Conservation (phyloP, 1,284 basidiomycete species). For the Apiotrichum laibachii region DNA sequence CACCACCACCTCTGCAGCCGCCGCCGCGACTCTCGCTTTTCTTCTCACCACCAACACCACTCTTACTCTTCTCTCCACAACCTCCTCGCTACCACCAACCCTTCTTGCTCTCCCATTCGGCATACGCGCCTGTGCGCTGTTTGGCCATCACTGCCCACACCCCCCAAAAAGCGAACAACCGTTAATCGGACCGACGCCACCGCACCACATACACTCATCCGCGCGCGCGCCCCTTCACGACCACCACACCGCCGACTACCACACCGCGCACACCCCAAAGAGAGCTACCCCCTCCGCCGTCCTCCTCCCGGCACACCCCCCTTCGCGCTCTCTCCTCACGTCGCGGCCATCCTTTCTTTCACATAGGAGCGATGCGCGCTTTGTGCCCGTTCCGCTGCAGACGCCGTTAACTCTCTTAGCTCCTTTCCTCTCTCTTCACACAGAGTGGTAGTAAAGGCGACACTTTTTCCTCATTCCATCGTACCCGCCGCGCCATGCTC, state of each 20-base stretch:
- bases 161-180: background rate
- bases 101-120: background rate
- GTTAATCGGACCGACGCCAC: background rate
- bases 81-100: background rate
- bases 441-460: background rate
- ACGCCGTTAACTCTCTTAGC: conserved; percentile 2
- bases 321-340: background rate
- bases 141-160: background rate
- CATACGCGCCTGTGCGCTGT: background rate
- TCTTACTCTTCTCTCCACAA: background rate
- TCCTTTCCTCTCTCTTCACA: background rate
- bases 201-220: no score
- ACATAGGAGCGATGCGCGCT: conserved; percentile 20
- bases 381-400: conserved; percentile 17
- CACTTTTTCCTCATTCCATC: background rate
- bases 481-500: conserved; percentile 16
- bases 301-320: no score
- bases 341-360: background rate
- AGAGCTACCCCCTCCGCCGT: no score
- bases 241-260: no score
- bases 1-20: no score
- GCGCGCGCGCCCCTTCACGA: no score
- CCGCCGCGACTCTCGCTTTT: no score
- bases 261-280: no score
- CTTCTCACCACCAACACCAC: background rate